These are phyloP conservation scores for Penicillium glabrum DNA, from an alignment of 2,329 filamentous ascomycete genomes.

Conservation along the genomic window DNA sequence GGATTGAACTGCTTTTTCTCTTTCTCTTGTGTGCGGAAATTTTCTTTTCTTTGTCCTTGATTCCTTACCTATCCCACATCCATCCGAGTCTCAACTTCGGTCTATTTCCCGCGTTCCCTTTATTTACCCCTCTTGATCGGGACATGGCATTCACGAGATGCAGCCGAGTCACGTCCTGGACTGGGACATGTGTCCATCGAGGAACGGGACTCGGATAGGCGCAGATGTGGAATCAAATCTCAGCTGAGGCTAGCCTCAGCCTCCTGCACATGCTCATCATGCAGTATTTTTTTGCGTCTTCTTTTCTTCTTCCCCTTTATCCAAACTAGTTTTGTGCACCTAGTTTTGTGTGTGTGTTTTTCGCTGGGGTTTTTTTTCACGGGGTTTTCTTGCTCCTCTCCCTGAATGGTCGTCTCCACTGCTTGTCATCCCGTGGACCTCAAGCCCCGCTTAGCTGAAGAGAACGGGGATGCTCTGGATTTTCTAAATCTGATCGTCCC, in stretches of 20 bases:
- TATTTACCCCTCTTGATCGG: neutral
- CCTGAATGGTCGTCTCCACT: neutral
- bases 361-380: neutral
- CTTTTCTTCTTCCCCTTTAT: neutral
- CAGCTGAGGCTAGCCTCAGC: neutral
- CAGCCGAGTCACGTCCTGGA: neutral
- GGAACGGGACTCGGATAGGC: neutral
- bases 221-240: neutral
- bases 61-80: neutral
- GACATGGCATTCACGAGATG: neutral
- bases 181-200: neutral
- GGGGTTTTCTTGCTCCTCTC: neutral
- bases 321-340: neutral
- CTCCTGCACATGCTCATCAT: neutral
- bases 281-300: neutral
- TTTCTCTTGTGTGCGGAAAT: neutral
- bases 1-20: neutral
- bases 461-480: constrained; percentile 5
- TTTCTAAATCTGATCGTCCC: neutral
- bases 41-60: neutral
- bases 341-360: constrained; percentile 3
- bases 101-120: neutral
- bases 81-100: neutral
- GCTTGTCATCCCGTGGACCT: neutral
- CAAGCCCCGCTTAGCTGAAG: constrained; percentile 1